Percentiles rank a stretch among this genome's conserved stretches.
Evolutionary conservation across 306 rosid species (phyloP).

Genomic region (Malus domestica): DNA sequence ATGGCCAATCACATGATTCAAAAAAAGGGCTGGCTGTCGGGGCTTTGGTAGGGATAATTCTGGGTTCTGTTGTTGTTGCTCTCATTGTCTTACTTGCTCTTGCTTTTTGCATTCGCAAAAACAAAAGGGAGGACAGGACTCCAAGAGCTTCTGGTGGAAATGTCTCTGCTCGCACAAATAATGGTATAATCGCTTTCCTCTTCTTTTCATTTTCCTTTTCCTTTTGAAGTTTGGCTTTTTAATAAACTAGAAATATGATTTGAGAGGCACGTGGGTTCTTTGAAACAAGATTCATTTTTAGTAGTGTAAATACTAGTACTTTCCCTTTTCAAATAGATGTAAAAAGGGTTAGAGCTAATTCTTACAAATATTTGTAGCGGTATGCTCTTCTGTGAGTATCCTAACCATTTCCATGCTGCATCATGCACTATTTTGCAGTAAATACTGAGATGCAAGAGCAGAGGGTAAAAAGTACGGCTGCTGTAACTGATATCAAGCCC

Average conservation of each 20-base stretch:
- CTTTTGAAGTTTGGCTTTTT: conserved; percentile 9
- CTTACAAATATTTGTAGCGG: background rate
- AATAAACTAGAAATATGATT: background rate
- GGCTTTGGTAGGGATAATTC: conserved; percentile 57
- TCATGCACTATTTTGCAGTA: conserved; percentile 32
- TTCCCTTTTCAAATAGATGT: background rate
- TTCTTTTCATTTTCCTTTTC: background rate
- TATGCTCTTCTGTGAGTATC: background rate
- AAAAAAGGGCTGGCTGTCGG: conserved; percentile 47
- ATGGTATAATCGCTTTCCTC: conserved; percentile 41
- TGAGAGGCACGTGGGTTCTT: background rate
- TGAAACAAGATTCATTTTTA: background rate
- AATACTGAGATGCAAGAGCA: conserved; percentile 71
- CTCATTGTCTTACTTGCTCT: conserved; percentile 45
- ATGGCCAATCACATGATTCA: conserved; percentile 29
- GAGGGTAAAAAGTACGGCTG: conserved; percentile 51
- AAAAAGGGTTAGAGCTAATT: background rate
- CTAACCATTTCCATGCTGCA: conserved; percentile 1
- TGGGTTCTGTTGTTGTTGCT: conserved; percentile 48
- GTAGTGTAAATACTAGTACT: background rate
- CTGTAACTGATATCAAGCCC: conserved; percentile 69
- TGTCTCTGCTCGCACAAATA: conserved; percentile 44
- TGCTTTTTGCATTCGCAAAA: conserved; percentile 50
- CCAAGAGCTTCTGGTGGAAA: conserved; percentile 50
- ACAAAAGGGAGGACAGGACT: conserved; percentile 43